Evolutionary conservation across 345 rosid genomes (phyloP).

Genomic region (Acer saccharum): DNA sequence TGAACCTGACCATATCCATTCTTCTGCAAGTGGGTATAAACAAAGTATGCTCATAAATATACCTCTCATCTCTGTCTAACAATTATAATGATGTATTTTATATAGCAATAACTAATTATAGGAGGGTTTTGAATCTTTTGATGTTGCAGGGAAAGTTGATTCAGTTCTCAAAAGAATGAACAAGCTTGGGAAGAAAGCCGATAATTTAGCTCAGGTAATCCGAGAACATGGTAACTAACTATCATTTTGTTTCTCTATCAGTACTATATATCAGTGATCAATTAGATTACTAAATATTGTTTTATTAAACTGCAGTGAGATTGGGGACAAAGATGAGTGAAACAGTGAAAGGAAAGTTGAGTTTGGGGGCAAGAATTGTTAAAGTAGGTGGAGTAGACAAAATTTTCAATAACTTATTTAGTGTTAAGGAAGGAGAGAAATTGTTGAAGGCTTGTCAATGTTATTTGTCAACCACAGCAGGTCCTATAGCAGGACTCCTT

Average conservation of each 20-base stretch:
- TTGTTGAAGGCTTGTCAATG: slow-evolving; percentile 50
- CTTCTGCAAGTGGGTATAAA: slow-evolving; percentile 36
- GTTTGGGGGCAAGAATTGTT: slow-evolving; percentile 44
- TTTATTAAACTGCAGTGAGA: slow-evolving; percentile 34
- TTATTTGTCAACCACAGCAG: slow-evolving; percentile 48
- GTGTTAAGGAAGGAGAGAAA: slow-evolving; percentile 39
- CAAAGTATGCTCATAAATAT: slow-evolving; percentile 31
- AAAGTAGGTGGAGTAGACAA: slow-evolving; percentile 47
- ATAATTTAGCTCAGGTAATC: slow-evolving; percentile 45
- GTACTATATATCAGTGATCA: no score
- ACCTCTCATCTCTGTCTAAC: neutral
- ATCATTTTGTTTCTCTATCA: neutral
- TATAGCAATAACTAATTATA: neutral
- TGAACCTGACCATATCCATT: slow-evolving; percentile 34
- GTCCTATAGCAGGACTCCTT: slow-evolving; percentile 54
- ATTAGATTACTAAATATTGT: neutral
- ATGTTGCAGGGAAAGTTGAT: slow-evolving; percentile 32
- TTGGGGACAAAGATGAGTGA: slow-evolving; percentile 42
- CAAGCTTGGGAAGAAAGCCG: slow-evolving; percentile 49
- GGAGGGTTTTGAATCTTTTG: neutral
- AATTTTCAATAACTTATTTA: slow-evolving; percentile 44
- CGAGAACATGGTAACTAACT: slow-evolving; percentile 53
- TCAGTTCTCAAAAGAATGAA: slow-evolving; percentile 45
- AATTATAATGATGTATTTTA: neutral
- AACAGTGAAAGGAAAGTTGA: slow-evolving; percentile 51